Evolutionary conservation across 2,329 filamentous ascomycete species (phyloP).

Genomic region (Epichloe sylvatica): DNA sequence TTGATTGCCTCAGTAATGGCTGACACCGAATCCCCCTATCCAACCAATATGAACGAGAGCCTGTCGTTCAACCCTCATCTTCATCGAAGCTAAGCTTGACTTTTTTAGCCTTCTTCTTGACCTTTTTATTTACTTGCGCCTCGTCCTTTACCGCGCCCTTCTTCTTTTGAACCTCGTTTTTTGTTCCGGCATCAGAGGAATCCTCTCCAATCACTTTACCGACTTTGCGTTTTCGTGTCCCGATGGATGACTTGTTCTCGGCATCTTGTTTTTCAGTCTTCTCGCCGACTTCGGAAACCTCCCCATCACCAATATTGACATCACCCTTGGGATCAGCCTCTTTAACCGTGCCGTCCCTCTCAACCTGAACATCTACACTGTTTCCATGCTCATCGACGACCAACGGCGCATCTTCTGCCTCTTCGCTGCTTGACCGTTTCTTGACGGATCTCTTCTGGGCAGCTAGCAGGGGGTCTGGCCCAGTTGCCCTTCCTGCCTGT

Average conservation of each 20-base stretch:
- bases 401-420: constrained; percentile 64
- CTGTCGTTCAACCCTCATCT: constrained; percentile 32
- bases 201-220: constrained; percentile 23
- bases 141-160: constrained; percentile 9
- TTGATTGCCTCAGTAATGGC: background rate
- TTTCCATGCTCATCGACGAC: constrained; percentile 62
- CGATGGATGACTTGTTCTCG: constrained; percentile 18
- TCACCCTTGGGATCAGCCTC: constrained; percentile 14
- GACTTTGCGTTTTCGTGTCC: constrained; percentile 40
- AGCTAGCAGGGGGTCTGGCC: constrained; percentile 37
- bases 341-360: constrained; percentile 27
- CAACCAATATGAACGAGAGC: background rate
- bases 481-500: constrained; percentile 33
- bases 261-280: constrained; percentile 12
- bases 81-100: constrained; percentile 56
- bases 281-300: constrained; percentile 19
- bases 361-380: constrained; percentile 37
- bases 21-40: background rate
- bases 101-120: constrained; percentile 46
- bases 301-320: constrained; percentile 8
- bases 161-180: constrained; percentile 5
- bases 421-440: constrained; percentile 47
- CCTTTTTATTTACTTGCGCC: constrained; percentile 18
- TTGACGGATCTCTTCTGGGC: constrained; percentile 34
- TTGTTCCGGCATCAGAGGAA: constrained; percentile 14